Evolutionary conservation across 495 filamentous ascomycete genomes (phyloP).

Genomic region (Xylona heveae): DNA sequence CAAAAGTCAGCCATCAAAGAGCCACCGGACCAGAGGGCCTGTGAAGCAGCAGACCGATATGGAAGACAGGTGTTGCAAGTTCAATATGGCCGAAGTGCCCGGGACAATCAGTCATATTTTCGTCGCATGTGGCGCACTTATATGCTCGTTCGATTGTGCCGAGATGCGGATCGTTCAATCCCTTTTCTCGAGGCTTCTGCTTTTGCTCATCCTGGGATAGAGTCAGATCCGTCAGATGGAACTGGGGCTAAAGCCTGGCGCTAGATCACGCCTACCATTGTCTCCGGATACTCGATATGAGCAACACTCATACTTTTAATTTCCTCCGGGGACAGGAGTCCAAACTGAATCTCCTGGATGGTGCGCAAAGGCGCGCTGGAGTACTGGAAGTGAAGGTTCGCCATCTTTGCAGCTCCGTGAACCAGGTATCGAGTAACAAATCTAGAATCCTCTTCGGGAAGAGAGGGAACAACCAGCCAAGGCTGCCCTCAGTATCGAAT

Average conservation of each 20-base stretch:
- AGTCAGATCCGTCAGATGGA: slow-evolving; percentile 4
- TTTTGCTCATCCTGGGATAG: slow-evolving; percentile 55
- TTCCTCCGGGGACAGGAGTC: slow-evolving; percentile 86
- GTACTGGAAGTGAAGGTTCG: slow-evolving; percentile 76
- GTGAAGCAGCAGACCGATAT: slow-evolving; percentile 34
- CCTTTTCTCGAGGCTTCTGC: slow-evolving; percentile 65
- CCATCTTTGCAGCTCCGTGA: slow-evolving; percentile 39
- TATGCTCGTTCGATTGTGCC: slow-evolving; percentile 87
- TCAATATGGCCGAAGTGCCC: slow-evolving; percentile 98
- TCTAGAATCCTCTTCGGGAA: no score
- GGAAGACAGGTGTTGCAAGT: slow-evolving; percentile 81
- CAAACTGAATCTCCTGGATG: slow-evolving; percentile 97
- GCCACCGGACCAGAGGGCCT: neutral
- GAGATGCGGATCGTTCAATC: slow-evolving; percentile 81
- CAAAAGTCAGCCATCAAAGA: slow-evolving; percentile 13
- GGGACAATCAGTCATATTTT: slow-evolving; percentile 84
- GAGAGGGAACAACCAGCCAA: no score
- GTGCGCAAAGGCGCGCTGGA: slow-evolving; percentile 90
- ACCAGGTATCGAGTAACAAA: no score
- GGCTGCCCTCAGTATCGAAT: no score
- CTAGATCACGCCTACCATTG: slow-evolving; percentile 40
- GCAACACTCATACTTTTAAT: slow-evolving; percentile 94
- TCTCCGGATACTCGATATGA: slow-evolving; percentile 87
- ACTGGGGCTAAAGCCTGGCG: slow-evolving; percentile 7
- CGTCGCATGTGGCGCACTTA: slow-evolving; percentile 86